A percentile compares a stretch with the other conserved stretches of the same genome.
These are phyloP conservation scores for Boletus sp. DNA, from an alignment of 768 basidiomycete genomes.

Conservation along the genomic window DNA sequence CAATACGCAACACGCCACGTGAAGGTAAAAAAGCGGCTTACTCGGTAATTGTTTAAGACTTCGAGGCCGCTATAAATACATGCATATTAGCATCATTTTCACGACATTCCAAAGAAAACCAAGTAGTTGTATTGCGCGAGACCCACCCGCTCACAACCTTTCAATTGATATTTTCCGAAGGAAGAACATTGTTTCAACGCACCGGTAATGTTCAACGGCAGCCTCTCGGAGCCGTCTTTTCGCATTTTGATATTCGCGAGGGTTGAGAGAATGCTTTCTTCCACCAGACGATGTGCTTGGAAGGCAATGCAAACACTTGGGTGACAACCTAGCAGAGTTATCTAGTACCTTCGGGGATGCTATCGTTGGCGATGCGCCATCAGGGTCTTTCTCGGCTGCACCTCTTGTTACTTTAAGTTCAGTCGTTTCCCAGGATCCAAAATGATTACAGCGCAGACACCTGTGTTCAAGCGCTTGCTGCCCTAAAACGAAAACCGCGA, in stretches of 20 bases:
- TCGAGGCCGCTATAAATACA: slow-evolving; percentile 60
- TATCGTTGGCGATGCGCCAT: too few species aligned
- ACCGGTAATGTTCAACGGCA: slow-evolving; percentile 79
- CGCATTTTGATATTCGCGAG: slow-evolving; percentile 79
- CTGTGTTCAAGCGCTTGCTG: too few species aligned
- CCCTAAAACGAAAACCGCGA: too few species aligned
- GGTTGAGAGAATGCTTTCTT: slow-evolving; percentile 42
- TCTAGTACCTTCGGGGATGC: too few species aligned
- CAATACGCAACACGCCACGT: too few species aligned
- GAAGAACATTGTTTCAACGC: neutral
- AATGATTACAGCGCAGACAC: too few species aligned
- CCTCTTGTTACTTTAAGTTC: too few species aligned
- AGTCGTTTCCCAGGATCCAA: too few species aligned
- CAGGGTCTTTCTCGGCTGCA: too few species aligned
- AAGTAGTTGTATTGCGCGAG: neutral
- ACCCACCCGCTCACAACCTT: neutral
- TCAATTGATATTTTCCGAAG: neutral
- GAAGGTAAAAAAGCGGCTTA: slow-evolving; percentile 24
- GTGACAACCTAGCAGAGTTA: too few species aligned
- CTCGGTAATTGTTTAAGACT: slow-evolving; percentile 85
- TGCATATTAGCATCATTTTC: slow-evolving; percentile 6
- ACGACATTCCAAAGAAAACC: neutral
- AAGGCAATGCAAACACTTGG: too few species aligned
- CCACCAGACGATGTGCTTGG: neutral
- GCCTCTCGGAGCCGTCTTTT: slow-evolving; percentile 84